Conservation (phyloP, 495 filamentous ascomycete species). For the Clavariopsis aquatica region DNA sequence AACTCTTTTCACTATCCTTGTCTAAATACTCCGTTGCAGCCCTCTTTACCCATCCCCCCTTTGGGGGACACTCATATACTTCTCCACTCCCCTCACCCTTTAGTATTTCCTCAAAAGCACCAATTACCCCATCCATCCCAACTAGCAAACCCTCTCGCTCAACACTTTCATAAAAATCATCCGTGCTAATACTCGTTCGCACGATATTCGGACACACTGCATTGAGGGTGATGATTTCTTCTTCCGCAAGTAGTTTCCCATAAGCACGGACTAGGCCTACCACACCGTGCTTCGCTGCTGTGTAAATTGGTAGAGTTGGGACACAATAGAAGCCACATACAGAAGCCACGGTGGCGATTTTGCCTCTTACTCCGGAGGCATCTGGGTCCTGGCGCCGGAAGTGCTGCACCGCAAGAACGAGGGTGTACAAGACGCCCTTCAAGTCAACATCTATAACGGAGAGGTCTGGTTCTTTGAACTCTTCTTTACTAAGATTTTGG, state of each 20-base stretch:
- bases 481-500: background rate
- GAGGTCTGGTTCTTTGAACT: background rate
- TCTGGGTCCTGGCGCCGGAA: conserved; percentile 4
- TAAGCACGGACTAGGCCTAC: conserved; percentile 4
- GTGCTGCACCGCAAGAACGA: conserved; percentile 10
- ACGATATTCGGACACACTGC: conserved; percentile 11
- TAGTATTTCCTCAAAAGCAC: background rate
- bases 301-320: conserved; percentile 4
- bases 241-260: background rate
- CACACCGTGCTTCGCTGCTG: conserved; percentile 8
- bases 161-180: background rate
- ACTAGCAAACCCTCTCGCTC: conserved; percentile 1
- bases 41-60: background rate
- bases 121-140: background rate
- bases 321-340: conserved; percentile 6
- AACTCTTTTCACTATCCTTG: background rate
- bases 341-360: background rate
- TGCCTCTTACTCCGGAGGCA: background rate
- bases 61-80: background rate
- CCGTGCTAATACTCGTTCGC: background rate
- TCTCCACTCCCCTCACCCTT: background rate
- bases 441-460: conserved; percentile 6
- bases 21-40: background rate
- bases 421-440: conserved; percentile 10
- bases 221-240: background rate